Percentiles rank a stretch among this genome's conserved stretches.
Evolutionary conservation across 1,139 yeast genomes (phyloP).

Genomic region (Torulaspora pretoriensis): DNA sequence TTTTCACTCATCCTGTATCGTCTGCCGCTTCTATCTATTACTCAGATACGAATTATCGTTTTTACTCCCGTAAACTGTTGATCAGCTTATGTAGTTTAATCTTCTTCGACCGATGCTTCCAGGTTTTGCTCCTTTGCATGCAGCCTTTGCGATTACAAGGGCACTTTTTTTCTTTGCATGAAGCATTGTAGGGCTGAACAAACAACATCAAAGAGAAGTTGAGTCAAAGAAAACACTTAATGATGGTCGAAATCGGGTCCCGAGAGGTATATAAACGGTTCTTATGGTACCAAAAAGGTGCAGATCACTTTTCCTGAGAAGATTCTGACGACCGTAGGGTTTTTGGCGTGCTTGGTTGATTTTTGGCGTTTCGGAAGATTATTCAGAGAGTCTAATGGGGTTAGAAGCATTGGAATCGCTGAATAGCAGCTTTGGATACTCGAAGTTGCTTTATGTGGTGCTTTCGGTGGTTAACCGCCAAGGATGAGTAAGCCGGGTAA

Average conservation of each 20-base stretch:
- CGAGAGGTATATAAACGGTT: background rate
- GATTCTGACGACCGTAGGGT: background rate
- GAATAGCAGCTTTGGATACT: background rate
- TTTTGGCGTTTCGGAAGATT: background rate
- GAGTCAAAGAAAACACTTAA: background rate
- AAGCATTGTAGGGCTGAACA: background rate
- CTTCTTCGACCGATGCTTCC: background rate
- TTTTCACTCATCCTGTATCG: slow-evolving; percentile 8
- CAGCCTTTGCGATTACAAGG: background rate
- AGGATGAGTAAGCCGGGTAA: background rate
- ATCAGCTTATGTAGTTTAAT: background rate
- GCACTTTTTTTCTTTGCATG: background rate
- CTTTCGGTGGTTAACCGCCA: background rate
- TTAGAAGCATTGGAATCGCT: background rate
- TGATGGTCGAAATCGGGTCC: too few relatives aligned
- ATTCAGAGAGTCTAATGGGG: too few relatives aligned
- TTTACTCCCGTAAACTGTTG: too few relatives aligned
- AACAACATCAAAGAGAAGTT: background rate
- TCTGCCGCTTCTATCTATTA: background rate
- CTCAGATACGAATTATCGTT: background rate
- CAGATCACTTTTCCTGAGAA: background rate
- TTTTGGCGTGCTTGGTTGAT: background rate
- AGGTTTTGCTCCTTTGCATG: background rate
- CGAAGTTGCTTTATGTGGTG: background rate
- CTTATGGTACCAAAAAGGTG: background rate